A percentile compares a stretch with the other conserved stretches of the same genome.
These are phyloP conservation scores for Cryoendolithus antarcticus DNA, from an alignment of 2,329 filamentous ascomycete species.

Conservation along the genomic window DNA sequence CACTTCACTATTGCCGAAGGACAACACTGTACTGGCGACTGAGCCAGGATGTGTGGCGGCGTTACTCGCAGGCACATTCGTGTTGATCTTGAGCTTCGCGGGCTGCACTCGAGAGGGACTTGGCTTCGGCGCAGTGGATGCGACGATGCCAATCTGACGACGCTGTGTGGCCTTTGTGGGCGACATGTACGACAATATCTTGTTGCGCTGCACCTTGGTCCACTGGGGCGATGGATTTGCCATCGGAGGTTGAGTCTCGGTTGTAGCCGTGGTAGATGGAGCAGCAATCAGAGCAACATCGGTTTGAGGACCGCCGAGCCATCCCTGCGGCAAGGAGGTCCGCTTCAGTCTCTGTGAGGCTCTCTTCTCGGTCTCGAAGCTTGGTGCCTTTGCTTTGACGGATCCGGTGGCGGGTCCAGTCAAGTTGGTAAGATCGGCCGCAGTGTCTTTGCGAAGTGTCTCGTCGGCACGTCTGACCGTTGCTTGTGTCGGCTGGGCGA, in stretches of 20 bases:
- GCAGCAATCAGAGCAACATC: too few relatives aligned
- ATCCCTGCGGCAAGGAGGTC: constrained; percentile 15
- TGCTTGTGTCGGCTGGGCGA: constrained; percentile 20
- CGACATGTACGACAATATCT: constrained; percentile 20
- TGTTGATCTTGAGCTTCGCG: neutral
- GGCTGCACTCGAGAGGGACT: neutral
- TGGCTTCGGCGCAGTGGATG: neutral
- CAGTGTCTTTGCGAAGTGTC: constrained; percentile 13
- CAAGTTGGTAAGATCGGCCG: neutral
- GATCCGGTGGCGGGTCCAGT: constrained; percentile 12
- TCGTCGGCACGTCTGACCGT: constrained; percentile 14
- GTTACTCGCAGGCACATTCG: neutral
- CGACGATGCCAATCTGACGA: constrained; percentile 1
- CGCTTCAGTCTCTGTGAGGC: constrained; percentile 14
- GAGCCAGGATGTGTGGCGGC: neutral
- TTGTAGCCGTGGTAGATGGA: neutral
- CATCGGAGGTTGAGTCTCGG: neutral
- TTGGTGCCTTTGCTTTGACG: constrained; percentile 7
- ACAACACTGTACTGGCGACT: too few relatives aligned
- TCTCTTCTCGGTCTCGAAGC: constrained; percentile 9
- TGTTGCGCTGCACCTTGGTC: constrained; percentile 11
- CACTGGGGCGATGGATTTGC: neutral
- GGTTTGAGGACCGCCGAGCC: constrained; percentile 7
- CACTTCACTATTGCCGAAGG: too few relatives aligned
- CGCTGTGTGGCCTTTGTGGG: constrained; percentile 15